These are phyloP conservation scores for Takakia lepidozioides DNA, from an alignment of 225 moss, liverwort and hornwort species.

Conservation along the genomic window DNA sequence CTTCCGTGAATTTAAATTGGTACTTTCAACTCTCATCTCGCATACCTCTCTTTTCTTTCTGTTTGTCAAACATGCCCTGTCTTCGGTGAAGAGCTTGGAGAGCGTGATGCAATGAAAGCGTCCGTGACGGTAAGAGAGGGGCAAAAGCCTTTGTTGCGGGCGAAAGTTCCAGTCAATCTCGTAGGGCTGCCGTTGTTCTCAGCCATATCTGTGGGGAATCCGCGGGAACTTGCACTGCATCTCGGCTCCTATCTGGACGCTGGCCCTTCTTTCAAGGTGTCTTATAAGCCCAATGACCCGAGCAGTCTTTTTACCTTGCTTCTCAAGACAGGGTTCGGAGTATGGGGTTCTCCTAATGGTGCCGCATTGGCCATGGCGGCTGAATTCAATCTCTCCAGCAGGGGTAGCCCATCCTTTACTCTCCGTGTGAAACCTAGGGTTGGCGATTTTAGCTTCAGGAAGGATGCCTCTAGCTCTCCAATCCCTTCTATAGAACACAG, in stretches of 20 bases:
- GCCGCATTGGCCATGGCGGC: conserved; percentile 77
- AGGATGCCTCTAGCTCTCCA: conserved; percentile 37
- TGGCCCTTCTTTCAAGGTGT: conserved; percentile 67
- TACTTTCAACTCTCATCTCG: no score
- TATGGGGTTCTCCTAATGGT: conserved; percentile 82
- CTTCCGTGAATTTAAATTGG: no score
- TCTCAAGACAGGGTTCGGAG: conserved; percentile 74
- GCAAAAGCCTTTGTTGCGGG: conserved; percentile 73
- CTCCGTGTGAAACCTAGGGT: conserved; percentile 73
- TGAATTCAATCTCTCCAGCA: conserved; percentile 61
- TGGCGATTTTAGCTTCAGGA: conserved; percentile 79
- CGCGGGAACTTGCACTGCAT: conserved; percentile 74
- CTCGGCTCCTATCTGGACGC: conserved; percentile 62
- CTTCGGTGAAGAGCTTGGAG: not conserved
- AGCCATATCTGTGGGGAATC: conserved; percentile 69
- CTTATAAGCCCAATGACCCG: conserved; percentile 72
- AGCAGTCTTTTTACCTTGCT: conserved; percentile 59
- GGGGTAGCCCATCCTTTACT: conserved; percentile 63
- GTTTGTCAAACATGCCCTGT: no score
- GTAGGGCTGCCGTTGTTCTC: conserved; percentile 74
- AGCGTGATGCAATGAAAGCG: conserved; percentile 56
- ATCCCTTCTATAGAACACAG: no score
- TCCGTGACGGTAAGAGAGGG: conserved; percentile 84
- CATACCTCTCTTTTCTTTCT: no score
- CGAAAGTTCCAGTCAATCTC: conserved; percentile 75